A percentile compares a stretch with the other conserved stretches of the same genome.
Evolutionary conservation across 768 basidiomycete species (phyloP).

Genomic region (Termitomyces sp.): DNA sequence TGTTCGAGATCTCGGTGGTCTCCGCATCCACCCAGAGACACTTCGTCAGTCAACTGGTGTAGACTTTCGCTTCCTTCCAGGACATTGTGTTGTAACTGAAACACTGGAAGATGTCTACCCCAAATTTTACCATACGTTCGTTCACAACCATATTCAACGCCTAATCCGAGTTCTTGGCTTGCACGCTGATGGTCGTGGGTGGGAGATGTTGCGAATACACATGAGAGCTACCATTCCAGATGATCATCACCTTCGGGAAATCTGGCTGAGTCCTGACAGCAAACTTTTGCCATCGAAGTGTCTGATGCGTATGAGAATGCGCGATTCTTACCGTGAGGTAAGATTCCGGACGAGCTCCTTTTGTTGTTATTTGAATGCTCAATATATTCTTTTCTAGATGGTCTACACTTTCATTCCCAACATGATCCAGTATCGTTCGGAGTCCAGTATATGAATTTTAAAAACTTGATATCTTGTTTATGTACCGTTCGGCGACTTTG

Average conservation of each 20-base stretch:
- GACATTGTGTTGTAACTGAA: constrained; percentile 44
- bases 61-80: constrained; percentile 45
- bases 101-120: constrained; percentile 46
- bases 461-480: neutral
- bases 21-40: constrained; percentile 48
- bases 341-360: constrained; percentile 11
- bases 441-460: neutral
- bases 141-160: constrained; percentile 56
- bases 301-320: constrained; percentile 52
- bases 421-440: constrained; percentile 43
- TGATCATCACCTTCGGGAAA: constrained; percentile 37
- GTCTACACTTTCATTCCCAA: constrained; percentile 49
- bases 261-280: constrained; percentile 39
- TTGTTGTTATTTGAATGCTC: neutral
- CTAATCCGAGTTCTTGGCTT: constrained; percentile 46
- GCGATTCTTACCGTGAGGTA: constrained; percentile 51
- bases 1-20: constrained; percentile 51
- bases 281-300: constrained; percentile 46
- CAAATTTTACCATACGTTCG: constrained; percentile 55
- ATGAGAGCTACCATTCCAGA: constrained; percentile 38
- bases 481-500: neutral
- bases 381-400: constrained; percentile 26
- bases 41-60: constrained; percentile 41
- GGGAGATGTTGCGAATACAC: constrained; percentile 42
- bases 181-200: constrained; percentile 46